Conservation (phyloP, 176 grass and related monocot genomes). For the Cenchrus purpureus region DNA sequence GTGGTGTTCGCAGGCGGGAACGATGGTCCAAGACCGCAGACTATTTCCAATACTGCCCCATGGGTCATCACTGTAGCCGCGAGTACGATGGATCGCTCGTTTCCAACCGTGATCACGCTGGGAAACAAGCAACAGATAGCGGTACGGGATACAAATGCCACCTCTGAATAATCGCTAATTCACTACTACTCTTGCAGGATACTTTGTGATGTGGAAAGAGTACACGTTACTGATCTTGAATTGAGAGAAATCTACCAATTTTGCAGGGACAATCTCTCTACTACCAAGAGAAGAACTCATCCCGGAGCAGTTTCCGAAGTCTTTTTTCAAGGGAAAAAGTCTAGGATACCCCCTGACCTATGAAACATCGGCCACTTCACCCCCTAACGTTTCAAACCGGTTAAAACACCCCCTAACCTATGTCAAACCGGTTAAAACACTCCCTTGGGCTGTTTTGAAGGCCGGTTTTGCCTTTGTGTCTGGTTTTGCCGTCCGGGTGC, state of each 20-base stretch:
- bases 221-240: neutral
- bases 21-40: neutral
- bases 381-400: no score
- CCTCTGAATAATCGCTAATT: neutral
- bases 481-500: no score
- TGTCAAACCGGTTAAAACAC: no score
- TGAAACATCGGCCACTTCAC: no score
- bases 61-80: conserved; percentile 46
- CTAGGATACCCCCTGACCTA: no score
- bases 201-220: neutral
- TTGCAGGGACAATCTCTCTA: conserved; percentile 50
- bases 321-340: neutral
- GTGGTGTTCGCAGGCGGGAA: neutral
- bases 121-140: conserved; percentile 32
- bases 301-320: neutral
- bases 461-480: no score
- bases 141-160: conserved; percentile 6
- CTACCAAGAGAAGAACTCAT: neutral
- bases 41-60: neutral
- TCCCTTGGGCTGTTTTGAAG: no score
- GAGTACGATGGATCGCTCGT: conserved; percentile 37
- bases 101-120: conserved; percentile 22
- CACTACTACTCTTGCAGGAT: no score
- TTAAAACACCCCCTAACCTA: no score
- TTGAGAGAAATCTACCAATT: neutral